Evolutionary conservation across 768 basidiomycete genomes (phyloP), one percentile per base, ranked within the genome.

Genomic region (Kondoa malvinella): DNA sequence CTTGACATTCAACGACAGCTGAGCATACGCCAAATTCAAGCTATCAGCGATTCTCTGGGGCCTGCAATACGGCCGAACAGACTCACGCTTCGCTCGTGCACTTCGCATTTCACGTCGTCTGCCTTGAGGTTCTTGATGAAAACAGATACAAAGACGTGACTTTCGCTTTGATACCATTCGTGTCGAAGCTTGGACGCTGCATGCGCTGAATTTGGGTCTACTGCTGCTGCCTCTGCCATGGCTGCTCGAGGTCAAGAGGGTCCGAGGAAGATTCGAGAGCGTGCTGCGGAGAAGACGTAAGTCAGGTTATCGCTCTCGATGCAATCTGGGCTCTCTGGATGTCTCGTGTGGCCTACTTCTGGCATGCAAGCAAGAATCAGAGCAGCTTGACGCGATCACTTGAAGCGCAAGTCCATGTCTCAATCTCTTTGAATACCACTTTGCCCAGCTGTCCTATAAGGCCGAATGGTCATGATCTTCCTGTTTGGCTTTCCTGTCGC

Each of bases 41-140:
- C n/a, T n/a, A n/a, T n/a, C n/a, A 50, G 40, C 40, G 21, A 8
- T 8, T 50, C 8, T 8, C 8, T 8, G 40, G 40, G 12, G 40
- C 8, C 12, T 50, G 40, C 8, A 8, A 21, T 8, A 50, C 8
- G 21, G 40, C 8, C 8, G 31, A 27, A 3, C 27, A 14, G 32
- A 31, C 72, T 4, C 2, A 74, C 72, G 2, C 71, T 70, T 29
- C 68, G 64, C 4, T 57, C 32, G 3, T 66, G 29, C 1, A 73
- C 40, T 27, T 73, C 72, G 21, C 71, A 66, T 32, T 66, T 69
- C 68, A 74, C 66, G 60, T 72, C 68, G 34, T 68, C 69, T 33
- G 65, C 21, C 57, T 74, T 71, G 66, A 73, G 67, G 56, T 74
- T 74, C 61, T 71, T 71, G 65, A 73, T 70, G 66, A 74, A 74